Percentiles rank a stretch among this genome's conserved stretches.
Conservation (phyloP, 306 rosid genomes). For the Clitoria ternatea region DNA sequence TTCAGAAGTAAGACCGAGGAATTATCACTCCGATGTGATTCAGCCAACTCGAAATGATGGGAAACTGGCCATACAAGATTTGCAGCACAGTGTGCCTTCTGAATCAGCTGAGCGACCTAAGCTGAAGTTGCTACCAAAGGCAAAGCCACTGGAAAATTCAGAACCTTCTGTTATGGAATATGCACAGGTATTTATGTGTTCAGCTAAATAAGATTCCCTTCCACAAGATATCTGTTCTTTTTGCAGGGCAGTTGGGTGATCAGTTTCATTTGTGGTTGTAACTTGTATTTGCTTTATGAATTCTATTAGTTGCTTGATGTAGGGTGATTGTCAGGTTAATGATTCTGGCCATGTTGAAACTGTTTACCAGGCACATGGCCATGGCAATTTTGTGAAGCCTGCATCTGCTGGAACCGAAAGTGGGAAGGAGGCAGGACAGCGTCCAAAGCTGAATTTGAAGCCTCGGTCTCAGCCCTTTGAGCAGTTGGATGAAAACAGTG, state of each 20-base stretch:
- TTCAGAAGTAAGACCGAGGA: slow-evolving; percentile 43
- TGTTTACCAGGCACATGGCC: slow-evolving; percentile 45
- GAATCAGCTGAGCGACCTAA: slow-evolving; percentile 70
- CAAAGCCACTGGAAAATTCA: slow-evolving; percentile 52
- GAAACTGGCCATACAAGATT: slow-evolving; percentile 47
- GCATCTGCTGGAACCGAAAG: slow-evolving; percentile 47
- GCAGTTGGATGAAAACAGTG: slow-evolving; percentile 47
- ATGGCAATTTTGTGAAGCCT: slow-evolving; percentile 49
- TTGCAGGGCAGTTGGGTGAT: not conserved
- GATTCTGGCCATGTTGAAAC: slow-evolving; percentile 50
- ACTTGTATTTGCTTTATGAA: slow-evolving; percentile 17
- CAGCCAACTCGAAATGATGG: slow-evolving; percentile 39
- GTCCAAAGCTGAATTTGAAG: slow-evolving; percentile 84
- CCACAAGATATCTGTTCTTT: not conserved
- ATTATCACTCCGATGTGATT: slow-evolving; percentile 35
- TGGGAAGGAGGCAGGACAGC: slow-evolving; percentile 64
- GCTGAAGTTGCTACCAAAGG: slow-evolving; percentile 71
- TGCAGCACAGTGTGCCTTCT: slow-evolving; percentile 37
- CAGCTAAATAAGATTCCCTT: not conserved
- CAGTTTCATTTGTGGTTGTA: not conserved
- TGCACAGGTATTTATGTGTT: slow-evolving; percentile 51
- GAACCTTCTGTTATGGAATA: slow-evolving; percentile 47
- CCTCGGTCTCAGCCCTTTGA: slow-evolving; percentile 73
- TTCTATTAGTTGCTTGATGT: slow-evolving; percentile 23
- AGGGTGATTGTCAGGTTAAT: slow-evolving; percentile 40